Conservation (phyloP, 768 basidiomycete species). For the Pholiota molesta region DNA sequence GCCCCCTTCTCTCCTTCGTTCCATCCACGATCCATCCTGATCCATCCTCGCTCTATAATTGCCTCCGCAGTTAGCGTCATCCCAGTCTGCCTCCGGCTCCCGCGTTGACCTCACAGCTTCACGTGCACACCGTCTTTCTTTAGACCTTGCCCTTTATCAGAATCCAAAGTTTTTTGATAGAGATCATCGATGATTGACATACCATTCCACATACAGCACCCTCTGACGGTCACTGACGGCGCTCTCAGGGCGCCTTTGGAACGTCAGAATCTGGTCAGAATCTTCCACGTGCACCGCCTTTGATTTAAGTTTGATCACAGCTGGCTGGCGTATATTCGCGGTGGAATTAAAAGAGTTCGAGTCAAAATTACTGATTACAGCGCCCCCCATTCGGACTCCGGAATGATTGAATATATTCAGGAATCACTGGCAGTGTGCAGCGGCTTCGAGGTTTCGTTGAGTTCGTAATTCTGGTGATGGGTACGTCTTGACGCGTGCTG, state of each 20-base stretch:
- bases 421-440: no score
- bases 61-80: not conserved
- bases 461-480: no score
- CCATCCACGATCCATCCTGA: not conserved
- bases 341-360: no score
- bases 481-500: no score
- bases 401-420: no score
- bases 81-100: not conserved
- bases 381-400: no score
- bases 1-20: not conserved
- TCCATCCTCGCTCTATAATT: not conserved
- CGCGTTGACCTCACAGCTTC: not conserved
- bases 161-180: not conserved
- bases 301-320: no score
- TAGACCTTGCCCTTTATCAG: not conserved
- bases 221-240: no score
- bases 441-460: no score
- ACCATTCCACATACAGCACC: not conserved
- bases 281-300: no score
- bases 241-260: not conserved
- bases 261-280: not conserved
- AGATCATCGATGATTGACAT: not conserved
- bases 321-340: no score
- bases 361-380: no score
- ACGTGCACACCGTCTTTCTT: not conserved